Percentiles rank a stretch among this genome's conserved stretches.
Evolutionary conservation across 2,329 filamentous ascomycete genomes (phyloP).

Genomic region (Botrytis elliptica): DNA sequence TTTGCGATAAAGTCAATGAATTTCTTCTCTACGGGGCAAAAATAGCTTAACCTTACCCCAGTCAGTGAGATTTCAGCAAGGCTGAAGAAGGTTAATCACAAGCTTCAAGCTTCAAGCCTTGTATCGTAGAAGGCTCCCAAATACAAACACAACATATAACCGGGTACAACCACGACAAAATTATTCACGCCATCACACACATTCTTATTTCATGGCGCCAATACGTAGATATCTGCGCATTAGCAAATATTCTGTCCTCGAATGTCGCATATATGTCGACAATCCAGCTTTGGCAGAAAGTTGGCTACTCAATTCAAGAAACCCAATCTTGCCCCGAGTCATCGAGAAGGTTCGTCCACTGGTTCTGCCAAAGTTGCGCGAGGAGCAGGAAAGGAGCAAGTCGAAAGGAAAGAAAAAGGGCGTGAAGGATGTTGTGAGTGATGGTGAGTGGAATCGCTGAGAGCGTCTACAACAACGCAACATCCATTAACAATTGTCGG

Average conservation of each 20-base stretch:
- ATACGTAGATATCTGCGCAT: constrained; percentile 88
- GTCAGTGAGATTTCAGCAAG: neutral
- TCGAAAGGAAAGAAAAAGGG: constrained; percentile 56
- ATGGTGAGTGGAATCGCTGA: constrained; percentile 54
- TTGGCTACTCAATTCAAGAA: constrained; percentile 77
- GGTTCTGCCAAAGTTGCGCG: constrained; percentile 85
- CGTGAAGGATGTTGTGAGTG: constrained; percentile 82
- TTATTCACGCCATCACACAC: neutral
- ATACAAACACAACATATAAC: neutral
- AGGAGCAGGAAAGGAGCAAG: constrained; percentile 71
- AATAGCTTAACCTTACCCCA: neutral
- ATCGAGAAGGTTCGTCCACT: constrained; percentile 82
- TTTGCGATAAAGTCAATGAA: neutral
- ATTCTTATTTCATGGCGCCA: constrained; percentile 65
- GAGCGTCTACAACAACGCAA: neutral
- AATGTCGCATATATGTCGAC: constrained; percentile 94
- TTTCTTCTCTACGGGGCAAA: neutral
- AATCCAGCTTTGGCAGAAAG: constrained; percentile 78
- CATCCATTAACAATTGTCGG: constrained; percentile 24
- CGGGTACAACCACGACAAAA: neutral
- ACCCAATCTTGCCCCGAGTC: constrained; percentile 76
- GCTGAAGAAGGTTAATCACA: neutral
- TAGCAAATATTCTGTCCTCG: constrained; percentile 90
- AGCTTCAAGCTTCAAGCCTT: neutral
- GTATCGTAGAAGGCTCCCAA: neutral